Evolutionary conservation across 108 stramenopile species (phyloP).

Genomic region (Nitzschia sp.): DNA sequence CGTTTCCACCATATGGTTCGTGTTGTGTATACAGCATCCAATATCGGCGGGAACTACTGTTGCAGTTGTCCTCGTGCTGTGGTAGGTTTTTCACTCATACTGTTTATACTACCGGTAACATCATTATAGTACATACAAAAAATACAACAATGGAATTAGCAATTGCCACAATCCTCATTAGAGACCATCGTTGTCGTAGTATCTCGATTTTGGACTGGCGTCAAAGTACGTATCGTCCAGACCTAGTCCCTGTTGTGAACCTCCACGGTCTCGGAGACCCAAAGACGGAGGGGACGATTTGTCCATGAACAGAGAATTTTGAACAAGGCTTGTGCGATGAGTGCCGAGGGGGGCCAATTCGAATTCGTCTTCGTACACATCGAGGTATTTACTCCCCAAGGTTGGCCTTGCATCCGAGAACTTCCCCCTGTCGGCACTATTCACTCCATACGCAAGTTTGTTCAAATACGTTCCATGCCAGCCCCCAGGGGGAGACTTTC

Average conservation of each 20-base stretch:
- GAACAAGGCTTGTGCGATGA: constrained; percentile 25
- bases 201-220: not conserved
- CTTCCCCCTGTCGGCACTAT: constrained; percentile 13
- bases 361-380: not conserved
- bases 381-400: not conserved
- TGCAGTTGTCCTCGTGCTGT: too few species aligned
- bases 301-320: constrained; percentile 38
- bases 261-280: constrained; percentile 4
- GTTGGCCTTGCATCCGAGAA: not conserved
- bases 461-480: constrained; percentile 61
- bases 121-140: too few species aligned
- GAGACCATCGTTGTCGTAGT: too few species aligned
- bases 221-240: constrained; percentile 16
- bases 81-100: too few species aligned
- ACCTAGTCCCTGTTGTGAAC: not conserved
- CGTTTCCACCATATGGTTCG: too few species aligned
- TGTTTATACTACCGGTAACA: too few species aligned
- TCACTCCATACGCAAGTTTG: constrained; percentile 45
- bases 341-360: constrained; percentile 24
- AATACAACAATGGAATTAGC: too few species aligned
- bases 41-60: too few species aligned
- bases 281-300: constrained; percentile 8
- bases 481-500: constrained; percentile 56
- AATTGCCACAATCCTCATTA: too few species aligned
- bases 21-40: too few species aligned